A percentile compares a stretch with the other conserved stretches of the same genome.
Conservation (phyloP, 2,329 filamentous ascomycete species). For the Arachnopeziza araneosa region DNA sequence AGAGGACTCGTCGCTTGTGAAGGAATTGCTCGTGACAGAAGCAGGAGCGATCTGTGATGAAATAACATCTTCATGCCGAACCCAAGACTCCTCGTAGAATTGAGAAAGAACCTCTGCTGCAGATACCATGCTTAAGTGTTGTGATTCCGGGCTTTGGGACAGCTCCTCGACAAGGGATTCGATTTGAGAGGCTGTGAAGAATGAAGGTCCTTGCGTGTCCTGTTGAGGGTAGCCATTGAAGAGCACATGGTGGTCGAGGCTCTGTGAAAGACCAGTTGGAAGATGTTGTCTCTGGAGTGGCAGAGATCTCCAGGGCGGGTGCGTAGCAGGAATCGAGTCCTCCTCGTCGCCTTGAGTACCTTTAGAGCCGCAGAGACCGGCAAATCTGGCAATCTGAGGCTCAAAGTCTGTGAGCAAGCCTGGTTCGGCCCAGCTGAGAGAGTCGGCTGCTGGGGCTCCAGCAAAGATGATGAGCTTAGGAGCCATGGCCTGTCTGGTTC, state of each 20-base stretch:
- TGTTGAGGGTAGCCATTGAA: slow-evolving; percentile 46
- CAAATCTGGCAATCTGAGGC: slow-evolving; percentile 36
- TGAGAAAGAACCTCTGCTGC: slow-evolving; percentile 42
- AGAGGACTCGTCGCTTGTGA: slow-evolving; percentile 32
- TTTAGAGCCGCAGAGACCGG: slow-evolving; percentile 21
- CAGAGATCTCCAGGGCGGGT: slow-evolving; percentile 47
- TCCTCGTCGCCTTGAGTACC: not conserved
- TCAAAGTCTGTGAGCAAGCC: slow-evolving; percentile 45
- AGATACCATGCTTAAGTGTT: slow-evolving; percentile 4
- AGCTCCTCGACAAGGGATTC: slow-evolving; percentile 18
- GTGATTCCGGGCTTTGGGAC: slow-evolving; percentile 6
- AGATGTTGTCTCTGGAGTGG: slow-evolving; percentile 42
- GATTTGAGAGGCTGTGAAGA: slow-evolving; percentile 44
- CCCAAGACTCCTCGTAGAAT: slow-evolving; percentile 76
- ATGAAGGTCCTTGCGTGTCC: slow-evolving; percentile 34
- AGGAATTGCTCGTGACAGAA: slow-evolving; percentile 22
- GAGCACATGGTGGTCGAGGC: slow-evolving; percentile 36
- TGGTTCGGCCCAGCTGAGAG: slow-evolving; percentile 49
- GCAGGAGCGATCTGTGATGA: slow-evolving; percentile 50
- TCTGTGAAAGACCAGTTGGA: slow-evolving; percentile 47
- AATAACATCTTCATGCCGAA: slow-evolving; percentile 58
- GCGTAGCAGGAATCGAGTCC: slow-evolving; percentile 4
- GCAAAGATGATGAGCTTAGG: slow-evolving; percentile 42
- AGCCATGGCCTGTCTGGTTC: slow-evolving; percentile 17
- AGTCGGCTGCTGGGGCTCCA: slow-evolving; percentile 53